Conservation (phyloP, 2,329 filamentous ascomycete species). For the Microdochium trichocladiopsis region DNA sequence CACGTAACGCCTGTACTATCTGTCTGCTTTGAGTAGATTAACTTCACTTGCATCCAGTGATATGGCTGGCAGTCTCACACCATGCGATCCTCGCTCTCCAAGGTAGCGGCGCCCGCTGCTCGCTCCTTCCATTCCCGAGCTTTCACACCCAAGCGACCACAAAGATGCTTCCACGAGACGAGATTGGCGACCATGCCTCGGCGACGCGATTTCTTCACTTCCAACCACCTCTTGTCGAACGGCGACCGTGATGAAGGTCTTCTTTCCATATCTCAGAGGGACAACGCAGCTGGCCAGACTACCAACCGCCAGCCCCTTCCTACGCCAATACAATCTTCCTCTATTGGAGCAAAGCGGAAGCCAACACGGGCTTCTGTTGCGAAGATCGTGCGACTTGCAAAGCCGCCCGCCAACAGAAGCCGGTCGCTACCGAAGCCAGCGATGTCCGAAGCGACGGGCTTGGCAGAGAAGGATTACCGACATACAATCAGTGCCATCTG, state of each 20-base stretch:
- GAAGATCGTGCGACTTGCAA: conserved; percentile 62
- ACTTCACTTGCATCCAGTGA: background rate
- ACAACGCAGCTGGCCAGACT: background rate
- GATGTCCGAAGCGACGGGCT: conserved; percentile 14
- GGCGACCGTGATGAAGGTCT: conserved; percentile 15
- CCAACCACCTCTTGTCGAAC: conserved; percentile 47
- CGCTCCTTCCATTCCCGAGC: conserved; percentile 19
- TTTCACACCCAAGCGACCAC: conserved; percentile 17
- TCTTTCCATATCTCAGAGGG: background rate
- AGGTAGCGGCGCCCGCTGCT: conserved; percentile 11
- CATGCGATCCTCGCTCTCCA: conserved; percentile 18
- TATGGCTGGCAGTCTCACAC: conserved; percentile 14
- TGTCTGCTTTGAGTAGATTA: background rate
- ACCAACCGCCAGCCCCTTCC: background rate
- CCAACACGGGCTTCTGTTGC: conserved; percentile 35
- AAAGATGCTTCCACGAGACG: conserved; percentile 39
- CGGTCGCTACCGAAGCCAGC: conserved; percentile 22
- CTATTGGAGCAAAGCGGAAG: conserved; percentile 33
- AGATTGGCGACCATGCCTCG: conserved; percentile 36
- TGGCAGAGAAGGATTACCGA: conserved; percentile 31
- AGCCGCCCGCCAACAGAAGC: background rate
- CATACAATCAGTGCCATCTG: conserved; percentile 49
- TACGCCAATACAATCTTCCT: background rate
- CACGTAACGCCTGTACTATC: no score
- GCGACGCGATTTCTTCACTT: conserved; percentile 59